Evolutionary conservation across 768 basidiomycete genomes (phyloP).

Genomic region (Tylopilus vinaceipallidus): DNA sequence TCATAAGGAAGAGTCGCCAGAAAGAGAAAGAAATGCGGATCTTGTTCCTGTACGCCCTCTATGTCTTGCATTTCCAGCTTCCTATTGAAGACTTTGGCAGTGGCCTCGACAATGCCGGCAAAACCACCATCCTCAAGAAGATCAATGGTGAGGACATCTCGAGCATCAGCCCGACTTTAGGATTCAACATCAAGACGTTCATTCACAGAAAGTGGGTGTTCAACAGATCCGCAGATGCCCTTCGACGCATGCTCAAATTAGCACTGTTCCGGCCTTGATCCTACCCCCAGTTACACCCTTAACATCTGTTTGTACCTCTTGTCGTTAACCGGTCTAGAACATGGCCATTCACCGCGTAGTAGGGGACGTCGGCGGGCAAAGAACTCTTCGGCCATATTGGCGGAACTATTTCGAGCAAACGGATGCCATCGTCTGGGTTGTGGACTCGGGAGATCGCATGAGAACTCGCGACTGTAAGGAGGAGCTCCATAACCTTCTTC

Average conservation of each 20-base stretch:
- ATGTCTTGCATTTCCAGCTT: constrained; percentile 4
- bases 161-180: constrained; percentile 88
- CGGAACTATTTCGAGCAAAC: constrained; percentile 99
- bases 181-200: constrained; percentile 99
- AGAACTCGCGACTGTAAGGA: constrained; percentile 87
- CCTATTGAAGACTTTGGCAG: constrained; percentile 45
- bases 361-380: constrained; percentile 99
- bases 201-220: constrained; percentile 75
- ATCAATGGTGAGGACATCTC: constrained; percentile 90
- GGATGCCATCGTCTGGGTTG: constrained; percentile 97
- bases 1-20: constrained; percentile 92
- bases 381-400: constrained; percentile 96
- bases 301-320: constrained; percentile 38
- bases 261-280: constrained; percentile 24
- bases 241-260: constrained; percentile 15
- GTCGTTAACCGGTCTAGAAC: constrained; percentile 30
- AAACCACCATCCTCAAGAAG: constrained; percentile 97
- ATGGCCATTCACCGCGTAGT: constrained; percentile 68
- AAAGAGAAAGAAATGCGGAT: constrained; percentile 98
- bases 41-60: constrained; percentile 73
- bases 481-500: constrained; percentile 82
- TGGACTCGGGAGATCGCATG: constrained; percentile 91
- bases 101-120: constrained; percentile 97
- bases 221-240: constrained; percentile 19
- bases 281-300: constrained; percentile 38